Evolutionary conservation across 2,329 filamentous ascomycete species (phyloP).

Genomic region (Diaporthe helianthi): DNA sequence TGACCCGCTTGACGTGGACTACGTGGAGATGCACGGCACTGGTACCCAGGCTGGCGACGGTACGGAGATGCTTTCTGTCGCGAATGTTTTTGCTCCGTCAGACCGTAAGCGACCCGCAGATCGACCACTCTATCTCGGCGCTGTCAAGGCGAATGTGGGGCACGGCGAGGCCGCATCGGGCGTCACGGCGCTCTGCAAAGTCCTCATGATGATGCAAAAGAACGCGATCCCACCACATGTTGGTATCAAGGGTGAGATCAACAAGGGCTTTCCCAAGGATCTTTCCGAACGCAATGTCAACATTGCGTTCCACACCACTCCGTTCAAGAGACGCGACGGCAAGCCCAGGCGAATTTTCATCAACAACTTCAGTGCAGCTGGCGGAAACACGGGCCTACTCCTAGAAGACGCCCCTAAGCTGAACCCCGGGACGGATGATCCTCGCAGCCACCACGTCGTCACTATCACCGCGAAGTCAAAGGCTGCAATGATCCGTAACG

Average conservation of each 20-base stretch:
- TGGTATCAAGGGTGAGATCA: conserved; percentile 71
- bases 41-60: conserved; percentile 86
- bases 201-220: conserved; percentile 70
- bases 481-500: conserved; percentile 64
- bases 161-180: conserved; percentile 70
- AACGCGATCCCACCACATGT: conserved; percentile 69
- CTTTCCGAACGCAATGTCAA: conserved; percentile 63
- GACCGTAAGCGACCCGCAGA: conserved; percentile 53
- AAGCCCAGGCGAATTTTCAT: conserved; percentile 59
- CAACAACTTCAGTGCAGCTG: conserved; percentile 76
- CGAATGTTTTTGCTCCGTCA: conserved; percentile 58
- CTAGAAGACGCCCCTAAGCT: conserved; percentile 65
- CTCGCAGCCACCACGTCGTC: conserved; percentile 64
- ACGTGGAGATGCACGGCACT: conserved; percentile 90
- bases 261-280: conserved; percentile 64
- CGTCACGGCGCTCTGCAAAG: conserved; percentile 68
- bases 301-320: conserved; percentile 62
- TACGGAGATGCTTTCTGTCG: conserved; percentile 81
- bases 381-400: conserved; percentile 73
- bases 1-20: conserved; percentile 78
- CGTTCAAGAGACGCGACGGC: conserved; percentile 56
- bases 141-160: conserved; percentile 70
- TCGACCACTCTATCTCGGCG: conserved; percentile 66
- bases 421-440: conserved; percentile 49
- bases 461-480: conserved; percentile 64